Percentiles rank a stretch among this genome's conserved stretches.
phyloP scores from a whole-genome alignment of 768 basidiomycete species.

The Brasilioporus rufonigricans region DNA sequence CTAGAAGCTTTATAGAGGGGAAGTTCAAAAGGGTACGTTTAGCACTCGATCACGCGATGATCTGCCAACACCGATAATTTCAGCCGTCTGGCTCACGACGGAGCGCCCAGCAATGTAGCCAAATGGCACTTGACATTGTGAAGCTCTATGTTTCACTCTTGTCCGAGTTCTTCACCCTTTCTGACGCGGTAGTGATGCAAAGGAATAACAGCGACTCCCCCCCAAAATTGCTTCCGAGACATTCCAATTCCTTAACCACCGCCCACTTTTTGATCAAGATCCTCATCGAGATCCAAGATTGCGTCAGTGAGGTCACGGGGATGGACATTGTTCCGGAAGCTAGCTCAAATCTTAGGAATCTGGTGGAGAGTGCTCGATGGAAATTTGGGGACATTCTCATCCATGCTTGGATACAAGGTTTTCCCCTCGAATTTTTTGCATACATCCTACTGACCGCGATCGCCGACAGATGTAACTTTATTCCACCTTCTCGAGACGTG shows the following conservation, averaged over 20 bases:
- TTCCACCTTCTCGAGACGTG: constrained; percentile 90
- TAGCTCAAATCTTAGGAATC: constrained; percentile 59
- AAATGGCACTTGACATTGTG: constrained; percentile 86
- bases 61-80: constrained; percentile 7
- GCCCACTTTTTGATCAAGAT: constrained; percentile 78
- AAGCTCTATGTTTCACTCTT: constrained; percentile 82
- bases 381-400: constrained; percentile 82
- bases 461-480: constrained; percentile 65
- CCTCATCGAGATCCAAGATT: constrained; percentile 83
- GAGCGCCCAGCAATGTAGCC: constrained; percentile 77
- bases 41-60: background rate
- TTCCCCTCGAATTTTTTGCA: constrained; percentile 14
- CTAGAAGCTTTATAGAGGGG: constrained; percentile 88
- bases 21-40: constrained; percentile 79
- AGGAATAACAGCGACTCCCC: constrained; percentile 37
- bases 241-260: constrained; percentile 81
- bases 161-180: constrained; percentile 83
- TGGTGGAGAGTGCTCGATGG: constrained; percentile 85
- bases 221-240: constrained; percentile 61
- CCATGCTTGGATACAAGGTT: constrained; percentile 81
- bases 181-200: constrained; percentile 71
- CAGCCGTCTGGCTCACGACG: constrained; percentile 55
- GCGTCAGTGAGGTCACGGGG: constrained; percentile 71
- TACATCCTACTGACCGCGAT: constrained; percentile 3
- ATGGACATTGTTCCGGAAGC: constrained; percentile 83